Evolutionary conservation across 192 early-diverging fungal species (phyloP).

Genomic region (Martensiomyces pterosporus): DNA sequence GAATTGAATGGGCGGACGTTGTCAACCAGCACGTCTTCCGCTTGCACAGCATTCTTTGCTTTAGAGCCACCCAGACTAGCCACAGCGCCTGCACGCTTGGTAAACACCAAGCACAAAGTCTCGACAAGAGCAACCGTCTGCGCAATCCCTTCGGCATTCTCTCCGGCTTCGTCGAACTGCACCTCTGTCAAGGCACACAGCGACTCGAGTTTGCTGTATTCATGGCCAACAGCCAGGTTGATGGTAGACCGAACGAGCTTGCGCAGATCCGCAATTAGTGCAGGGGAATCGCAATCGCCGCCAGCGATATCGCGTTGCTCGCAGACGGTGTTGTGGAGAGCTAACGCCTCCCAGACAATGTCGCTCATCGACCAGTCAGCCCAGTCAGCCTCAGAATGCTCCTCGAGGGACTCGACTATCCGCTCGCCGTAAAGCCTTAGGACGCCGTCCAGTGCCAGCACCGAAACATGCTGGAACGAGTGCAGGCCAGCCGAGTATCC

Average conservation of each 20-base stretch:
- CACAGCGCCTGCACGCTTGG: slow-evolving; percentile 7
- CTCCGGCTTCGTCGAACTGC: neutral
- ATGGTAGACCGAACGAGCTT: slow-evolving; percentile 22
- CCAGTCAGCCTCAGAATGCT: neutral
- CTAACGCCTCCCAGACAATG: slow-evolving; percentile 41
- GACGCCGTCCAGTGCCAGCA: slow-evolving; percentile 25
- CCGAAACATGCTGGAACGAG: slow-evolving; percentile 26
- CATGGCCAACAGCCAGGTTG: neutral
- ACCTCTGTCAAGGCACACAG: neutral
- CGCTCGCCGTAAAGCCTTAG: slow-evolving; percentile 33
- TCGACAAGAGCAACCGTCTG: slow-evolving; percentile 8
- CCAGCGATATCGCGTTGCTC: neutral
- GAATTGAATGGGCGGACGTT: slow-evolving; percentile 12
- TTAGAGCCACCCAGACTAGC: neutral
- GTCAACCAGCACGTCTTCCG: neutral
- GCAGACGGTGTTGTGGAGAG: slow-evolving; percentile 15
- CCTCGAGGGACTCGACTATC: neutral
- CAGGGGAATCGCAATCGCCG: neutral
- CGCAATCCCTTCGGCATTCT: neutral
- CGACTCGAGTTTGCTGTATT: neutral
- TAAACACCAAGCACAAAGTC: slow-evolving; percentile 30
- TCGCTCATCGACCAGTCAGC: slow-evolving; percentile 18
- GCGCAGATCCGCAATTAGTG: slow-evolving; percentile 9
- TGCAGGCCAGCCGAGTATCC: slow-evolving; percentile 8
- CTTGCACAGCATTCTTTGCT: neutral